Conservation (phyloP, 768 basidiomycete genomes). For the Mrakia gelida region DNA sequence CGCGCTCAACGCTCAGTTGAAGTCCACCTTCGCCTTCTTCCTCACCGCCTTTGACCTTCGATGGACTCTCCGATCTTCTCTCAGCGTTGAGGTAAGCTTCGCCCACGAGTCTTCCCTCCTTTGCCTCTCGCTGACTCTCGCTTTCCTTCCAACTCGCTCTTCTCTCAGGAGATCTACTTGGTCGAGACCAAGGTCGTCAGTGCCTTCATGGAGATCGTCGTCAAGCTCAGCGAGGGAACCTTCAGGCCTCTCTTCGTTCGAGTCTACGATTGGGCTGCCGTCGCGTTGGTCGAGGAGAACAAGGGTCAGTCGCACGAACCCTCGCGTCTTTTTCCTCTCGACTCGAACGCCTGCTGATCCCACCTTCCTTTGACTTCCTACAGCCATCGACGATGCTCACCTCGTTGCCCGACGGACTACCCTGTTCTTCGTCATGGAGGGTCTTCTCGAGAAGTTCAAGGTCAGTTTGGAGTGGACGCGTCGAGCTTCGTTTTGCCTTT, state of each 20-base stretch:
- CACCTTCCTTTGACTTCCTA: not conserved
- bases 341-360: constrained; percentile 21
- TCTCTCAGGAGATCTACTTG: constrained; percentile 32
- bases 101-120: not conserved
- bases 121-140: not conserved
- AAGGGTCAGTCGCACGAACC: not conserved
- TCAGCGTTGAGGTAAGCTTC: constrained; percentile 5
- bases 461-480: constrained; percentile 45
- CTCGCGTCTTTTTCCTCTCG: not conserved
- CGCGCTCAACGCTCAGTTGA: constrained; percentile 62
- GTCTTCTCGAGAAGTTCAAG: constrained; percentile 83
- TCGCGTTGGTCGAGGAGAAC: constrained; percentile 48
- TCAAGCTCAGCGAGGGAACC: constrained; percentile 84
- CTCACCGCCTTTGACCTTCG: constrained; percentile 67
- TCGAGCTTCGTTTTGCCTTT: not conserved
- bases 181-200: constrained; percentile 51
- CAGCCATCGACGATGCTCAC: constrained; percentile 40
- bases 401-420: constrained; percentile 56
- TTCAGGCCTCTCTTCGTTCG: constrained; percentile 90
- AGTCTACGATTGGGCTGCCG: constrained; percentile 90
- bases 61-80: constrained; percentile 22
- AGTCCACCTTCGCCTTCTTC: constrained; percentile 69
- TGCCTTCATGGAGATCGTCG: constrained; percentile 81
- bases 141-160: not conserved
- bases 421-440: constrained; percentile 68